Evolutionary conservation across 306 rosid species (phyloP).

Genomic region (Corylus avellana): DNA sequence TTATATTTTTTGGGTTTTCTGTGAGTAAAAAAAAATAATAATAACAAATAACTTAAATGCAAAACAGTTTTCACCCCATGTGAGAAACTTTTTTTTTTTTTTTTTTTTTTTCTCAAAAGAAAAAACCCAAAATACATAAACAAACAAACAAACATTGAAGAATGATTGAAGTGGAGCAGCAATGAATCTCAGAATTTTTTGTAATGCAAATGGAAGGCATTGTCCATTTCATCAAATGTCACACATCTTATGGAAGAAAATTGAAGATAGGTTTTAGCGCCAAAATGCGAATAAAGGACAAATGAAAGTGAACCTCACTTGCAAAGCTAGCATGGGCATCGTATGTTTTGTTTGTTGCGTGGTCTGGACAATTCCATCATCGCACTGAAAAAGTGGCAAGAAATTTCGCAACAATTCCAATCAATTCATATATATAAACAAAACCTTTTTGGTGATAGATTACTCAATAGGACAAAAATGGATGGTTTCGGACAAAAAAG

Average conservation of each 20-base stretch:
- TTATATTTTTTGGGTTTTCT: too few relatives aligned
- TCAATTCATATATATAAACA: background rate
- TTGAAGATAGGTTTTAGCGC: background rate
- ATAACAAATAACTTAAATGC: too few relatives aligned
- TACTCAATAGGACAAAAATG: background rate
- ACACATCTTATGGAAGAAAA: background rate
- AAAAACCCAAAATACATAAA: too few relatives aligned
- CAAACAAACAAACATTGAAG: too few relatives aligned
- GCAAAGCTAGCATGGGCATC: background rate
- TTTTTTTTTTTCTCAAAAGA: too few relatives aligned
- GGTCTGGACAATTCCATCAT: background rate
- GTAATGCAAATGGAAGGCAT: background rate
- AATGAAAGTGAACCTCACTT: background rate
- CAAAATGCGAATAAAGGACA: background rate
- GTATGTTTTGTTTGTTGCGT: background rate
- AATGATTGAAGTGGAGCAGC: too few relatives aligned
- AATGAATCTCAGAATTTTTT: background rate
- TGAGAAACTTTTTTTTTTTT: too few relatives aligned
- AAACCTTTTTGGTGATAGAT: background rate
- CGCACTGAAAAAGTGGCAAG: background rate
- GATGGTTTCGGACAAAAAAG: background rate
- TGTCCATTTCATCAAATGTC: background rate
- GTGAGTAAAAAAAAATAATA: too few relatives aligned
- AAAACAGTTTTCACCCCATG: too few relatives aligned
- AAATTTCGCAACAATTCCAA: background rate